Conservation (phyloP, 2,329 filamentous ascomycete genomes). For the Calonectria fujianensis region DNA sequence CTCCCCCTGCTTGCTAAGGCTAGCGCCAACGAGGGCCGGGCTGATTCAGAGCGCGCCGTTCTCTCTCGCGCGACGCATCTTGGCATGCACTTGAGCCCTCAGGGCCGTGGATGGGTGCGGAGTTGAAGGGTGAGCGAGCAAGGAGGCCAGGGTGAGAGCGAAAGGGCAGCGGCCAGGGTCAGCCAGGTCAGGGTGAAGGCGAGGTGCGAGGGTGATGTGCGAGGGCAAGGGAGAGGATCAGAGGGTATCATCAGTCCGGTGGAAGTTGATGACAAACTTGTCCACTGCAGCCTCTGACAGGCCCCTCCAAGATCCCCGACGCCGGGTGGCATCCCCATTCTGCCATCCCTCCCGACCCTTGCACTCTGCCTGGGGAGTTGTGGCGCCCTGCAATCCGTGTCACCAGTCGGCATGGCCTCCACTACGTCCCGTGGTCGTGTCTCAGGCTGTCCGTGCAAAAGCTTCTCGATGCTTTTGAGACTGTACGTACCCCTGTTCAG, state of each 20-base stretch:
- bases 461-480: slow-evolving; percentile 51
- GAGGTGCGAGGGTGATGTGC: slow-evolving; percentile 6
- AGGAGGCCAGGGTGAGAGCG: not conserved
- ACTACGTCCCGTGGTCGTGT: slow-evolving; percentile 47
- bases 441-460: slow-evolving; percentile 48
- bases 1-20: slow-evolving; percentile 36
- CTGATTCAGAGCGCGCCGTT: slow-evolving; percentile 41
- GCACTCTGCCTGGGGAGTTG: slow-evolving; percentile 38
- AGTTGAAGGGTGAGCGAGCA: not conserved
- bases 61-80: slow-evolving; percentile 21
- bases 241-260: slow-evolving; percentile 17
- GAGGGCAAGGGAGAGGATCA: slow-evolving; percentile 14
- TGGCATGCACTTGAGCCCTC: slow-evolving; percentile 8
- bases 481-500: slow-evolving; percentile 26
- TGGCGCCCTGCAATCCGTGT: slow-evolving; percentile 45
- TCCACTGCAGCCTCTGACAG: slow-evolving; percentile 46
- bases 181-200: slow-evolving; percentile 8
- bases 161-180: not conserved
- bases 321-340: slow-evolving; percentile 51
- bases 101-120: slow-evolving; percentile 23
- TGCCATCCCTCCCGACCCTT: slow-evolving; percentile 46
- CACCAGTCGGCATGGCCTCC: slow-evolving; percentile 42
- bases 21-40: slow-evolving; percentile 46
- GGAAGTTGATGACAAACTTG: slow-evolving; percentile 10
- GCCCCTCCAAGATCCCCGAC: slow-evolving; percentile 39